Evolutionary conservation across 768 basidiomycete genomes (phyloP).

Genomic region (Amanita phalloides): DNA sequence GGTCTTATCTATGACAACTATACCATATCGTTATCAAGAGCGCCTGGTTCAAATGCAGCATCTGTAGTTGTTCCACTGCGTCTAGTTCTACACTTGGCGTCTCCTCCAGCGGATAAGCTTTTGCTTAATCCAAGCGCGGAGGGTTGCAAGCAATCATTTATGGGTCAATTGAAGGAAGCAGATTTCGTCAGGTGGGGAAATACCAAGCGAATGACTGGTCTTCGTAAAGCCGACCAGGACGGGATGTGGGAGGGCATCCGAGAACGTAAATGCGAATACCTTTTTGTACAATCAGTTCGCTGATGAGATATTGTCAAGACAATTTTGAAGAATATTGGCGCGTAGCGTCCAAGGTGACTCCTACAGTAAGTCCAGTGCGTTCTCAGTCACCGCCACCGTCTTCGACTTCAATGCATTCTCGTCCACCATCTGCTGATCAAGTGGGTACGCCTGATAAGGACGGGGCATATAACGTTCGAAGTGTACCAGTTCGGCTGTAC

Average conservation of each 20-base stretch:
- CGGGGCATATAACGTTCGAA: conserved; percentile 78
- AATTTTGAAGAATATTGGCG: conserved; percentile 95
- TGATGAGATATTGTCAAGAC: conserved; percentile 37
- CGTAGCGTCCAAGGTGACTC: conserved; percentile 87
- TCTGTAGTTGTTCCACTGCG: conserved; percentile 48
- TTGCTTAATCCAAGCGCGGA: conserved; percentile 74
- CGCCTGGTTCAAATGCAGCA: conserved; percentile 28
- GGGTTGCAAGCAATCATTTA: conserved; percentile 86
- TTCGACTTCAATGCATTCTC: conserved; percentile 49
- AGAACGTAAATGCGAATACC: conserved; percentile 55
- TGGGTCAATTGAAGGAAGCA: conserved; percentile 94
- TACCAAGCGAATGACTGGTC: conserved; percentile 85
- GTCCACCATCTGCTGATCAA: conserved; percentile 58
- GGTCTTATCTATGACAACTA: conserved; percentile 90
- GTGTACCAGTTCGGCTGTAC: conserved; percentile 83
- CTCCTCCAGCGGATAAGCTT: conserved; percentile 81
- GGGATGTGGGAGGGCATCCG: conserved; percentile 95
- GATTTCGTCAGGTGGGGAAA: conserved; percentile 97
- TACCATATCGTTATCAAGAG: conserved; percentile 49
- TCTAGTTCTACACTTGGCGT: conserved; percentile 79
- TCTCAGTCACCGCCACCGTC: conserved; percentile 46
- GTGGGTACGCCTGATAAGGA: conserved; percentile 52
- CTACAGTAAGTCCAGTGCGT: conserved; percentile 57
- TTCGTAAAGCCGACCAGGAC: conserved; percentile 89
- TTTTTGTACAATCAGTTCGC: conserved; percentile 6